Evolutionary conservation across 116 monocot genomes (phyloP), one percentile per base, ranked within the genome.

Genomic region (Cymodocea nodosa): DNA sequence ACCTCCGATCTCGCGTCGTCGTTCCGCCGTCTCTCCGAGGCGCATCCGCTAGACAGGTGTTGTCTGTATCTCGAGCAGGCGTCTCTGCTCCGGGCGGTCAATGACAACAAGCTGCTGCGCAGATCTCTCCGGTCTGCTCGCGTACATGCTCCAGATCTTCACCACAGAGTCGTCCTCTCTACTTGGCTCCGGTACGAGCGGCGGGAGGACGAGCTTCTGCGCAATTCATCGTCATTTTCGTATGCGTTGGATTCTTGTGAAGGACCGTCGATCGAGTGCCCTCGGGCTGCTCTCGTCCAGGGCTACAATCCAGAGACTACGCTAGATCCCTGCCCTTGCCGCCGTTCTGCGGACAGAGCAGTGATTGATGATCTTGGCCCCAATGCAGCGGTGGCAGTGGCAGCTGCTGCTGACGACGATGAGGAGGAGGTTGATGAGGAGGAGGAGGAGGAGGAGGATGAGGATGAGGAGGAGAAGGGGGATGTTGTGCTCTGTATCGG

Each of bases 401-500:
- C 15, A 15, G 2, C 50, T 17, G 17, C 22, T 52, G 24, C 23
- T 23, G 15, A 40, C 16, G 74, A 70, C 13, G 79, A 72, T 0
- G 74, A 70, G 13, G 66, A 67, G 2, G 79, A 81, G 13, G n/a
- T n/a, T n/a, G 79, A 75, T 1, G 74, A 35, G 9, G 66, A 67
- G 2, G 80, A 81, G 13, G 83, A 79, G 50, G 78, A 63, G 2
- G 94, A 90, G n/a, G n/a, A n/a, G 58, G 22, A 39, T 15, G 74
- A 70, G 13, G 79, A 75, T 1, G 74, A 35, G 9, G 66, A 67
- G 2, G 80, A 81, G 13, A 83, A 79, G 50, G 78, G 65, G 2
- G 94, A 90, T 60, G 73, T 90, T 23, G 85, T 79, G 65, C 87
- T 95, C 75, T 73, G 82, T 60, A 79, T 90, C 15, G 87, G 82